Percentiles rank a stretch among this genome's conserved stretches.
Conservation (phyloP, 1,139 yeast genomes). For the Yamadazyma atlantica region DNA sequence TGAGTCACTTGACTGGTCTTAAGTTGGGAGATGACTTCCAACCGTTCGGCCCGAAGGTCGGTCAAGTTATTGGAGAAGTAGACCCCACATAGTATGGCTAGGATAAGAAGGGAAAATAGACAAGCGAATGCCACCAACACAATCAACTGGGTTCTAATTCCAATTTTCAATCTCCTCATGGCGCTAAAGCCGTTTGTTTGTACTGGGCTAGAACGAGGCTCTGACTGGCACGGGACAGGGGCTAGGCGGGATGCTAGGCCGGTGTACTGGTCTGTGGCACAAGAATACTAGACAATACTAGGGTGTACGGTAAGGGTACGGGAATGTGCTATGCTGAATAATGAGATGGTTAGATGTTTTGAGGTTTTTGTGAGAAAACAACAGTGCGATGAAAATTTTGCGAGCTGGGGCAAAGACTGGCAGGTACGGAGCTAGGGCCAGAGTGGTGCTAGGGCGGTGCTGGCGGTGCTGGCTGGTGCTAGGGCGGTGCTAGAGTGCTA, state of each 20-base stretch:
- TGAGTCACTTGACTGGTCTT: conserved; percentile 80
- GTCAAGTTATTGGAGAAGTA: conserved; percentile 69
- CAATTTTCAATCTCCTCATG: conserved; percentile 49
- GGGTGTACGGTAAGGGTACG: too few relatives aligned
- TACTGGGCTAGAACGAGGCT: conserved; percentile 11
- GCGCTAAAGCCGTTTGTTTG: too few relatives aligned
- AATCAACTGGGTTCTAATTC: conserved; percentile 71
- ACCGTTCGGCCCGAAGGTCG: conserved; percentile 63
- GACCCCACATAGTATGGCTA: conserved; percentile 79
- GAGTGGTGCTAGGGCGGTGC: too few relatives aligned
- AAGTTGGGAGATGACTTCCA: conserved; percentile 75
- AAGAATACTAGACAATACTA: too few relatives aligned
- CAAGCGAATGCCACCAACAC: conserved; percentile 78
- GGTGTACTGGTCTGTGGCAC: background rate
- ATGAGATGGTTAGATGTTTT: background rate
- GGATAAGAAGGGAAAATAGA: conserved; percentile 66
- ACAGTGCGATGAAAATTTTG: conserved; percentile 1
- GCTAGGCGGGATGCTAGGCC: too few relatives aligned
- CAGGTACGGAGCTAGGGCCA: too few relatives aligned
- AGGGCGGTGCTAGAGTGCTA: too few relatives aligned
- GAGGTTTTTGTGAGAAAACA: background rate
- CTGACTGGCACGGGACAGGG: too few relatives aligned
- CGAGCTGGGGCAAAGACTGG: too few relatives aligned
- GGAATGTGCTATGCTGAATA: too few relatives aligned
- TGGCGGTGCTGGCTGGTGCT: too few relatives aligned